Percentiles rank a stretch among this genome's conserved stretches.
These are phyloP conservation scores for Xerocomellus intermedius DNA, from an alignment of 768 basidiomycete species.

Conservation along the genomic window DNA sequence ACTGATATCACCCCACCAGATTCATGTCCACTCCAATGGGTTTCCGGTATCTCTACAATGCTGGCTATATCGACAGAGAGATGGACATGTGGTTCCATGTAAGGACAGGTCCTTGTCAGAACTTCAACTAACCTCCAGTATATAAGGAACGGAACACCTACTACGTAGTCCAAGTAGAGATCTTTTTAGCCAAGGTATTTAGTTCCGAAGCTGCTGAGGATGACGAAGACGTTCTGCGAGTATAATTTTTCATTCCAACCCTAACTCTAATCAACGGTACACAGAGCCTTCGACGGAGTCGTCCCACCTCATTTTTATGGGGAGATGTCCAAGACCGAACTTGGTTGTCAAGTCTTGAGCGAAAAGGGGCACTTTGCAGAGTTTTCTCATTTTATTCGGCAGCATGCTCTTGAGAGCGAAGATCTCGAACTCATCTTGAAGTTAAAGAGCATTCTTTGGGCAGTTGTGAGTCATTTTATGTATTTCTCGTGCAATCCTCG, in stretches of 20 bases:
- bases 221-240: conserved; percentile 65
- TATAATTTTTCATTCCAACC: conserved; percentile 2
- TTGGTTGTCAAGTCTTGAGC: conserved; percentile 87
- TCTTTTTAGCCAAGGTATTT: conserved; percentile 82
- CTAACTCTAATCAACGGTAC: neutral
- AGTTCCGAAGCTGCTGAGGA: conserved; percentile 51
- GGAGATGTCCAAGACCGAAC: conserved; percentile 94
- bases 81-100: conserved; percentile 98
- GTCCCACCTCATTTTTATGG: conserved; percentile 97
- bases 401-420: conserved; percentile 80
- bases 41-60: conserved; percentile 87
- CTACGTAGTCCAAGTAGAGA: conserved; percentile 93
- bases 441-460: conserved; percentile 95
- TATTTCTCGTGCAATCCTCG: neutral
- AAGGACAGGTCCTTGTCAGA: conserved; percentile 25
- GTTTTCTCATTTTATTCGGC: conserved; percentile 86
- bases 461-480: conserved; percentile 67
- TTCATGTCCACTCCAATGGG: conserved; percentile 95
- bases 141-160: conserved; percentile 85
- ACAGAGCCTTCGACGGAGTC: conserved; percentile 76
- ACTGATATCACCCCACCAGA: conserved; percentile 39
- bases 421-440: conserved; percentile 84
- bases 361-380: conserved; percentile 91
- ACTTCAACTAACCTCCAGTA: conserved; percentile 5
- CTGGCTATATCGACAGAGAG: conserved; percentile 90